Conservation (phyloP, 176 grass and related monocot genomes). For the Zizania latifolia region DNA sequence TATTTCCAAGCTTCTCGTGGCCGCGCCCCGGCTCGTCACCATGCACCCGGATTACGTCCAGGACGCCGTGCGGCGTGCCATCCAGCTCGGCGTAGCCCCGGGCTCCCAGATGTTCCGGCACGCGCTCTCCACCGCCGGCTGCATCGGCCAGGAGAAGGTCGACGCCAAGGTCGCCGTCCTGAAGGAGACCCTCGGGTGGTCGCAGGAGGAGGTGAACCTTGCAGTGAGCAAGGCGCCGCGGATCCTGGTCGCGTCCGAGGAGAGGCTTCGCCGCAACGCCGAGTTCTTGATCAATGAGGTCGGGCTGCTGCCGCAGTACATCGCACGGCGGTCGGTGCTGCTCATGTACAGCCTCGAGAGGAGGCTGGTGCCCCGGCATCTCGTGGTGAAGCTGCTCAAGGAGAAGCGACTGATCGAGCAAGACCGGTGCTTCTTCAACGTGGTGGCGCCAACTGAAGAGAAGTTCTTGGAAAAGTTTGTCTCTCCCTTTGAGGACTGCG, state of each 20-base stretch:
- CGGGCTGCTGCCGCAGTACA: slow-evolving; percentile 35
- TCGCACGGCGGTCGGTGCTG: slow-evolving; percentile 39
- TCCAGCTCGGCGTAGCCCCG: slow-evolving; percentile 37
- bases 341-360: slow-evolving; percentile 71
- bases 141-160: slow-evolving; percentile 49
- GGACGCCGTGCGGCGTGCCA: slow-evolving; percentile 43
- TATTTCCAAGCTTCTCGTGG: slow-evolving; percentile 47
- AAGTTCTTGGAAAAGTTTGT: slow-evolving; percentile 66
- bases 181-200: slow-evolving; percentile 53
- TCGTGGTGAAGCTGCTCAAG: slow-evolving; percentile 60
- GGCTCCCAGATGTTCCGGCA: slow-evolving; percentile 59
- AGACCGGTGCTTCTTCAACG: slow-evolving; percentile 47
- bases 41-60: slow-evolving; percentile 45
- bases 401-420: slow-evolving; percentile 31
- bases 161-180: slow-evolving; percentile 51
- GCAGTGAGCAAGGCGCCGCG: slow-evolving; percentile 56
- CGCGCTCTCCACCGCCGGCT: slow-evolving; percentile 43
- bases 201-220: slow-evolving; percentile 47
- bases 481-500: slow-evolving; percentile 38
- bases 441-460: slow-evolving; percentile 42
- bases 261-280: slow-evolving; percentile 36
- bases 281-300: slow-evolving; percentile 67
- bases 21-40: slow-evolving; percentile 45
- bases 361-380: slow-evolving; percentile 54
- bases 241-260: slow-evolving; percentile 42